These are phyloP conservation scores for Phytophthora constricta DNA, from an alignment of 352 stramenopile genomes.

Conservation along the genomic window DNA sequence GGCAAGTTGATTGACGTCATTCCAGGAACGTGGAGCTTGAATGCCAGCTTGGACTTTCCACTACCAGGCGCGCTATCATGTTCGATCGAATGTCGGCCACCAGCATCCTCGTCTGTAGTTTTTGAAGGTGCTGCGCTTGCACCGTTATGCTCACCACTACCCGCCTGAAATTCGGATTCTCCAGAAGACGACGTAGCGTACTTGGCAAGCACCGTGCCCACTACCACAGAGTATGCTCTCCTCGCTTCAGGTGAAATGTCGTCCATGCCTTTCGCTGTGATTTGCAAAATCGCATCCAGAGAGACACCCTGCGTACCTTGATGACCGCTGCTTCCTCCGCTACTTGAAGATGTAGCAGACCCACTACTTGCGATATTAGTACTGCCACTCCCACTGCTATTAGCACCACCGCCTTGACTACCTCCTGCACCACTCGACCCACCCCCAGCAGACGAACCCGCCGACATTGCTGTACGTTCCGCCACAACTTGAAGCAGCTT, in stretches of 20 bases:
- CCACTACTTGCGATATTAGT: constrained; percentile 19
- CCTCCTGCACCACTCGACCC: constrained; percentile 15
- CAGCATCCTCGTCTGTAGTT: constrained; percentile 41
- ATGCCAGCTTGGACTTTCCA: constrained; percentile 76
- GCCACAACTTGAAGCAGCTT: constrained; percentile 72
- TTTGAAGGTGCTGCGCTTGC: constrained; percentile 14
- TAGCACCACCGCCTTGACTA: constrained; percentile 28
- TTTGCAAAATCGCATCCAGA: constrained; percentile 75
- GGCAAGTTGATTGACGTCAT: constrained; percentile 64
- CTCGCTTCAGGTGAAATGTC: constrained; percentile 68
- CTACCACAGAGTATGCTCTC: constrained; percentile 66
- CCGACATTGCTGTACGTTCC: constrained; percentile 48
- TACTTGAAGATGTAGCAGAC: constrained; percentile 11
- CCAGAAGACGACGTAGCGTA: constrained; percentile 58
- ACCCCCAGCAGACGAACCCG: constrained; percentile 11
- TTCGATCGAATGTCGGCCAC: constrained; percentile 32
- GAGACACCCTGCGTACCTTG: constrained; percentile 41
- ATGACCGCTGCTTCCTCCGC: constrained; percentile 26
- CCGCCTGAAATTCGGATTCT: constrained; percentile 51
- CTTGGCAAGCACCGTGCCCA: constrained; percentile 82
- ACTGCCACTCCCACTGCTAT: constrained; percentile 26
- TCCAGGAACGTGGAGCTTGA: constrained; percentile 77
- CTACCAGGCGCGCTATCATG: constrained; percentile 26
- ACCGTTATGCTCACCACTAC: constrained; percentile 22
- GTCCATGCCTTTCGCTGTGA: constrained; percentile 81